phyloP scores from a whole-genome alignment of 106 monocot species.

The Triglochin maritima region DNA sequence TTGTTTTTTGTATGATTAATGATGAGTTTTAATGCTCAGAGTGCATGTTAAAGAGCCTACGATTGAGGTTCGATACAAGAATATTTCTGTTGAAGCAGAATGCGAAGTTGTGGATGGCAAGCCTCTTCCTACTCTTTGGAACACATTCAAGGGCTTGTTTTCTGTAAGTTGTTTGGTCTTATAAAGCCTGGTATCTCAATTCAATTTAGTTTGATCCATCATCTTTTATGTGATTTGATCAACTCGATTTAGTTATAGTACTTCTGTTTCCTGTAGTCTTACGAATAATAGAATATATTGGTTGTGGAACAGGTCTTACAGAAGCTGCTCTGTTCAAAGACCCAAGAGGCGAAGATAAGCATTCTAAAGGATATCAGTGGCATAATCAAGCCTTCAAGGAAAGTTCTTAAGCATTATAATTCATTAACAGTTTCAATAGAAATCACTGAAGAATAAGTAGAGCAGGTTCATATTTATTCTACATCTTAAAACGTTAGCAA shows the following conservation, averaged over 20 bases:
- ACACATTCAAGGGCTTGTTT: constrained; percentile 28
- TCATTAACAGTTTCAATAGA: not conserved
- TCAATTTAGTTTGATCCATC: not conserved
- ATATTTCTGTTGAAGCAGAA: constrained; percentile 44
- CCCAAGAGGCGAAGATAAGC: constrained; percentile 30
- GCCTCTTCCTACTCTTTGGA: constrained; percentile 59
- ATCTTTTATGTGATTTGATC: not conserved
- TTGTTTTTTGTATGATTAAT: not conserved
- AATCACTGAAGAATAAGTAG: too few relatives aligned
- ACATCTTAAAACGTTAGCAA: too few relatives aligned
- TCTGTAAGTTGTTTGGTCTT: constrained; percentile 18
- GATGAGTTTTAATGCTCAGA: constrained; percentile 9
- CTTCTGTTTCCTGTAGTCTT: too few relatives aligned
- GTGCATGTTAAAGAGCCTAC: constrained; percentile 47
- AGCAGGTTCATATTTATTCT: too few relatives aligned
- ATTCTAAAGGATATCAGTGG: constrained; percentile 55
- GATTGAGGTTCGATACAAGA: constrained; percentile 57
- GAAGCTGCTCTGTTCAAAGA: constrained; percentile 17
- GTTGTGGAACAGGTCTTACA: constrained; percentile 24
- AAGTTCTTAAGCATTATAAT: constrained; percentile 1
- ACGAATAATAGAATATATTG: not conserved
- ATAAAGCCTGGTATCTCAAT: too few relatives aligned
- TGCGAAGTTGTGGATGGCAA: constrained; percentile 69
- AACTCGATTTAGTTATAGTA: not conserved
- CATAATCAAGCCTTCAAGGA: constrained; percentile 66